phyloP scores from a whole-genome alignment of 2,329 filamentous ascomycete species.

The Ascochyta rabiei region DNA sequence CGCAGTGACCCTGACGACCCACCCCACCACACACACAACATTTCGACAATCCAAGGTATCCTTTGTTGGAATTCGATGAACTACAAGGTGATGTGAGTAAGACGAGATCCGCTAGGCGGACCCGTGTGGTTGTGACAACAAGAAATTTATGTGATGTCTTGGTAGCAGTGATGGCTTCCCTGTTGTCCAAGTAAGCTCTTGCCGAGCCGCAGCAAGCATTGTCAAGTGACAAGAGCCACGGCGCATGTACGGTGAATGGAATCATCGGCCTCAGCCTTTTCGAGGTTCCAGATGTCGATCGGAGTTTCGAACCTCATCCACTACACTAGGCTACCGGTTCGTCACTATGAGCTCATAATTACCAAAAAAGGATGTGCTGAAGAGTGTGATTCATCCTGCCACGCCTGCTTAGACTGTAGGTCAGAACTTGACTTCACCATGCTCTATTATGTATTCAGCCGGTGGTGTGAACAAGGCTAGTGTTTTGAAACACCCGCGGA shows the following conservation, averaged over 20 bases:
- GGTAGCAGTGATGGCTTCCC: neutral
- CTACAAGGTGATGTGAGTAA: too few relatives aligned
- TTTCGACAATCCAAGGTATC: too few relatives aligned
- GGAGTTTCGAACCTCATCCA: neutral
- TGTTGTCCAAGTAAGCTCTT: neutral
- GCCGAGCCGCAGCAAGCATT: constrained; percentile 6
- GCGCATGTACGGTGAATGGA: constrained; percentile 6
- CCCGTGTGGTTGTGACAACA: too few relatives aligned
- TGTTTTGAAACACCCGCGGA: constrained; percentile 1
- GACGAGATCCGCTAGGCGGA: too few relatives aligned
- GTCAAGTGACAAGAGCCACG: constrained; percentile 2
- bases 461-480: neutral
- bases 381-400: too few relatives aligned
- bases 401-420: neutral
- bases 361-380: too few relatives aligned
- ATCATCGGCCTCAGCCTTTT: neutral
- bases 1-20: too few relatives aligned
- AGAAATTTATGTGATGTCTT: too few relatives aligned
- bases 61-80: too few relatives aligned
- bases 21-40: too few relatives aligned
- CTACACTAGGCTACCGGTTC: neutral
- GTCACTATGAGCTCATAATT: neutral
- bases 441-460: neutral
- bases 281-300: neutral
- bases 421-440: neutral